Evolutionary conservation across 2,329 filamentous ascomycete species (phyloP), one percentile per base, ranked within the genome.

Genomic region (Phoma sp.): DNA sequence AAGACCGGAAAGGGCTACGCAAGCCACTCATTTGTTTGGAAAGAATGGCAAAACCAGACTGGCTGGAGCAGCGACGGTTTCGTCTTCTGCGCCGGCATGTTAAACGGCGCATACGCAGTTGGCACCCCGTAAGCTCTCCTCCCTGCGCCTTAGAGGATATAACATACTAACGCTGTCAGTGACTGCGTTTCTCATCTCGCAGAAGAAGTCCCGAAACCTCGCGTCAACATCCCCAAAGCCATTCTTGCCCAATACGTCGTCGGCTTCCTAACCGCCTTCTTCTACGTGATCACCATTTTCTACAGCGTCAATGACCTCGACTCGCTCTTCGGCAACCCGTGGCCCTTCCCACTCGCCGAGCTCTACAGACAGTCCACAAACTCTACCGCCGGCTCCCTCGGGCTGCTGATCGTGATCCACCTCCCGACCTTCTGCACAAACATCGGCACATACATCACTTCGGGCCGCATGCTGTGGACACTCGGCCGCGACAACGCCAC

Each of bases 51-150:
- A n/a, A 81, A 82, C 50, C 66, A 74, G 47, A 78, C 79, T 0
- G 79, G 80, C 1, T 81, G 76, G 60, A 61, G 59, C 1, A 81
- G 76, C 46, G 77, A 84, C 37, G 85, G 85, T 14, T 83, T 89
- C n/a, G 85, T 85, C 2, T 89, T 89, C 58, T 74, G 88, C 21
- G 76, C 83, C 0, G 86, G 87, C 15, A 87, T 89, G 69, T 77
- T 89, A 20, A 91, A 91, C 62, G 88, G 87, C 10, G 87, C 87
- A 3, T 91, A 85, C 67, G 83, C 84, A 37, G 83, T 90, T 10
- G 88, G 87, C 6, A 84, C 84, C 1, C 84, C 86, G 10, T 71
- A 60, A 57, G 69, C 14, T 3, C 14, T 7, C 18, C 5, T 25
- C 6, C 12, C 28, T 14, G 2, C 18, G 3, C 15, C 11, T 12